Evolutionary conservation across 306 rosid genomes (phyloP).

Genomic region (Albizia julibrissin): DNA sequence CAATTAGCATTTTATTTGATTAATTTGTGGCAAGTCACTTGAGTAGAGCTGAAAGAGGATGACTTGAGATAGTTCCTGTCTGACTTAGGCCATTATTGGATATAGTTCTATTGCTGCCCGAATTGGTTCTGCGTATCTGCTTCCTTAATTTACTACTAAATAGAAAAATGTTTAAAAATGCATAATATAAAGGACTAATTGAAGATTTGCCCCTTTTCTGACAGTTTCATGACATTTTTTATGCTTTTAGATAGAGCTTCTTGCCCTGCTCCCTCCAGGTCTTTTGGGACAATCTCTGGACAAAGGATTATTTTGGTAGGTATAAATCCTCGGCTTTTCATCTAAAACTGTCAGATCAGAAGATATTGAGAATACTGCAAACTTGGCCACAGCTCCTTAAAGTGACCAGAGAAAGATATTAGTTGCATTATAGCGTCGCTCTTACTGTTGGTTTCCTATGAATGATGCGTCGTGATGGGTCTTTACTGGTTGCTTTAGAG

Average conservation of each 20-base stretch:
- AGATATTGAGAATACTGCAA: constrained; percentile 47
- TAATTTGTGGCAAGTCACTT: constrained; percentile 24
- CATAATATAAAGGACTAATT: constrained; percentile 30
- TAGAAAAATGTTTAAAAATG: constrained; percentile 5
- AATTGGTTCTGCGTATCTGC: constrained; percentile 30
- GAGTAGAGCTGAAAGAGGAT: constrained; percentile 22
- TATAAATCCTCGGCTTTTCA: constrained; percentile 48
- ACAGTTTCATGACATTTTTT: constrained; percentile 32
- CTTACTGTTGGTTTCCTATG: constrained; percentile 23
- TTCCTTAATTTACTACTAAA: constrained; percentile 25
- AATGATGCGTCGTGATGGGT: constrained; percentile 40
- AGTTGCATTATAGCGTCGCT: constrained; percentile 33
- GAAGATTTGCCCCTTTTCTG: constrained; percentile 36
- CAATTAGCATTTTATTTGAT: constrained; percentile 25
- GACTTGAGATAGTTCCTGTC: constrained; percentile 18
- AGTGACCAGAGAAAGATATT: constrained; percentile 64
- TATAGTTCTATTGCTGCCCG: constrained; percentile 26
- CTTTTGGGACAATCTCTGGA: constrained; percentile 53
- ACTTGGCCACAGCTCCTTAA: constrained; percentile 48
- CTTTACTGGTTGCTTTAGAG: constrained; percentile 70
- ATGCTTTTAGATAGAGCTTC: constrained; percentile 45
- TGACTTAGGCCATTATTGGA: constrained; percentile 20
- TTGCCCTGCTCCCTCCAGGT: constrained; percentile 51
- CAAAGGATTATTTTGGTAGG: constrained; percentile 48
- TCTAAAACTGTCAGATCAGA: constrained; percentile 36